These are phyloP conservation scores for Dictyophora rubrovolvata DNA, from an alignment of 768 basidiomycete genomes.

Conservation along the genomic window DNA sequence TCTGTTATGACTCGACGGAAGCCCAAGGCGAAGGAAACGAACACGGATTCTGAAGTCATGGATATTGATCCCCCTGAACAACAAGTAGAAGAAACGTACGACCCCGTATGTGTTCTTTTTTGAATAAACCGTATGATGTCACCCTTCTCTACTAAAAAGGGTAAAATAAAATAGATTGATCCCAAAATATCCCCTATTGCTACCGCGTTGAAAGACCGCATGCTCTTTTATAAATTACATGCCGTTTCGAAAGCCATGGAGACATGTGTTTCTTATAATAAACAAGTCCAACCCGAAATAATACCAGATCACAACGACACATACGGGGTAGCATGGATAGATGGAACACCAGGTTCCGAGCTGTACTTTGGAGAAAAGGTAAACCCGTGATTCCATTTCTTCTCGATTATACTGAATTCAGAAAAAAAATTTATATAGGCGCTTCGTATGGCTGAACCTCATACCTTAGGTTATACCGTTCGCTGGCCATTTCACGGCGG, in stretches of 20 bases:
- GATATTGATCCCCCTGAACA: conserved; percentile 11
- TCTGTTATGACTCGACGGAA: not conserved
- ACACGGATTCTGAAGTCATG: not conserved
- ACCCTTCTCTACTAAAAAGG: too few relatives aligned
- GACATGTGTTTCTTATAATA: conserved; percentile 72
- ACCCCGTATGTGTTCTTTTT: not conserved
- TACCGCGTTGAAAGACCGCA: conserved; percentile 65
- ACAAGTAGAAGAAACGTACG: conserved; percentile 12
- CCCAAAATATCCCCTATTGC: conserved; percentile 64
- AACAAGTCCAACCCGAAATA: conserved; percentile 74
- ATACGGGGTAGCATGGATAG: conserved; percentile 78
- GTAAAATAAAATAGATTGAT: conserved; percentile 38
- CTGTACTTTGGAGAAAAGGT: conserved; percentile 67
- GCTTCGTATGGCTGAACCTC: conserved; percentile 59
- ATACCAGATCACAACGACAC: conserved; percentile 81
- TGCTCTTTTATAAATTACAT: conserved; percentile 77
- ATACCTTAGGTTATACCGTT: conserved; percentile 55
- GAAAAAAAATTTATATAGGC: conserved; percentile 52
- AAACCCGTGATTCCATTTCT: conserved; percentile 12
- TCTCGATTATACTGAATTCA: too few relatives aligned
- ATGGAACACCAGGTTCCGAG: conserved; percentile 36
- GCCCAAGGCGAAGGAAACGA: not conserved
- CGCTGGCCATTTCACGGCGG: conserved; percentile 77
- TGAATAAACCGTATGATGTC: too few relatives aligned
- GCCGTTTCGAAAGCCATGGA: conserved; percentile 61